Conservation (phyloP, 768 basidiomycete genomes). For the Clitopilus hobsonii region DNA sequence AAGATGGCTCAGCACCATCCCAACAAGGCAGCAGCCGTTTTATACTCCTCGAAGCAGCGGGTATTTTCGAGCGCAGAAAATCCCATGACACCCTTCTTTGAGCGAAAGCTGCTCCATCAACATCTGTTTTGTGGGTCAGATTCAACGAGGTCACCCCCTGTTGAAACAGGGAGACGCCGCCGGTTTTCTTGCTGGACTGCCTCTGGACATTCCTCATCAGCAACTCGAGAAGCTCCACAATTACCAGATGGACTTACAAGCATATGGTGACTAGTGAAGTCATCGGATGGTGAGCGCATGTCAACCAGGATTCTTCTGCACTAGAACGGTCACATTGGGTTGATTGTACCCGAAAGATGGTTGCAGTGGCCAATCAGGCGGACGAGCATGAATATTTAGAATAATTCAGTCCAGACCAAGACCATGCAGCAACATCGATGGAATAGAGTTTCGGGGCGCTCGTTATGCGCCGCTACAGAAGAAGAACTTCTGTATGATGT, state of each 20-base stretch:
- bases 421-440: background rate
- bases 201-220: background rate
- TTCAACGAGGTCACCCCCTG: background rate
- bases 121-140: background rate
- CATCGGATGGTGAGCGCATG: background rate
- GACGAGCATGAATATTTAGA: too few relatives aligned
- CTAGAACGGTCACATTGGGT: background rate
- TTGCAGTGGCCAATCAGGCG: background rate
- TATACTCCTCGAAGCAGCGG: background rate
- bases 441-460: background rate
- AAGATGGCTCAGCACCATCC: background rate
- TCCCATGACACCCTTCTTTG: background rate
- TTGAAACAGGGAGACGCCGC: background rate
- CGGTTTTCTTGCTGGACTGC: background rate
- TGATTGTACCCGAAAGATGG: background rate
- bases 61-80: background rate
- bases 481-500: too few relatives aligned
- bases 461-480: background rate
- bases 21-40: background rate
- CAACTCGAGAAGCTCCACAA: background rate
- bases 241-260: background rate
- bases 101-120: background rate
- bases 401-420: background rate
- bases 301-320: background rate
- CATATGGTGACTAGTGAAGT: background rate